Evolutionary conservation across 1,139 yeast species (phyloP), one percentile per base, ranked within the genome.

Genomic region (Pichia sp.): DNA sequence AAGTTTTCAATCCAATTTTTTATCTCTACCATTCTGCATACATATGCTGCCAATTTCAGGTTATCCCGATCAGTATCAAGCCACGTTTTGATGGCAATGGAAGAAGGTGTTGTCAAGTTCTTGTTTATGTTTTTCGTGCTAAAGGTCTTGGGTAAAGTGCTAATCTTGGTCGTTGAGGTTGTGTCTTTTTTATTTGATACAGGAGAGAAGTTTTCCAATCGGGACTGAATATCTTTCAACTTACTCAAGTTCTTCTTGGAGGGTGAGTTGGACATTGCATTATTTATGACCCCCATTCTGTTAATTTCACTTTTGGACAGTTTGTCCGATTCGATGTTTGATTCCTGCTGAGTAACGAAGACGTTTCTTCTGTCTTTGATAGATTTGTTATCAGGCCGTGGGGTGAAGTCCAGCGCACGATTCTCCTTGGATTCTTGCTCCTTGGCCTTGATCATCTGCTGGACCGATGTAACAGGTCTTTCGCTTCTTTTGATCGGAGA

Each of bases 1-100:
- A 85, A 75, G 7, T 71, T 70, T 64, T 85, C 90, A 45, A 85
- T 78, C 92, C 92, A 85, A 56, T 76, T 76, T 68, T 89, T 90
- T 29, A 95, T 90, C 63, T 95, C 97, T 45, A 84, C 83, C 36
- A 93, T 84, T 62, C 97, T 85, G 67, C 98, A 93, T 42, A 93
- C 76, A 66, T 90, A 93, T 66, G 90, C 96, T 64, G 90, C 89
- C 0, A 65, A 60, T 48, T 64, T 65, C 2, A 62, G 23, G 6
- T 62, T 57, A 47, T 63, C 63, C 40, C 68, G 59, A 49, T 67
- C 67, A 2, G 58, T 51, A 50, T 67, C 70, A 56, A 67, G 58
- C 64, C 67, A 64, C 2, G 60, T 52, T 8, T 56, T 53, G 3
- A 57, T 43, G 2, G 56, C 53, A 11, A 36, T 51, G 38, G 52